These are phyloP conservation scores for Cinchona pubescens DNA, from an alignment of 257 asterid species.

Conservation along the genomic window DNA sequence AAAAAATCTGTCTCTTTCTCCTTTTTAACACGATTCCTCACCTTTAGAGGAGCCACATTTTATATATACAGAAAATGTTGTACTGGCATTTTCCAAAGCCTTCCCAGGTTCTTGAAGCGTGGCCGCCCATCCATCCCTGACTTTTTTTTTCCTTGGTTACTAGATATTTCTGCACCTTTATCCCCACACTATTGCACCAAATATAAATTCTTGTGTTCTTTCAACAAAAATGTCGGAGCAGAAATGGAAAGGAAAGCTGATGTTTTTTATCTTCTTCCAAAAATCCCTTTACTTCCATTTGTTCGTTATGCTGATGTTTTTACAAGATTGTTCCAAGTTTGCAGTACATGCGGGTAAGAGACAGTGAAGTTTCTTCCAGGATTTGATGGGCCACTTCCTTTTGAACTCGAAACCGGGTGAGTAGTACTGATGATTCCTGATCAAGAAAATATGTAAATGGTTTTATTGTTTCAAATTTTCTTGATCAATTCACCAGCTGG, in stretches of 20 bases:
- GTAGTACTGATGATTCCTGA: background rate
- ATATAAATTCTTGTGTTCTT: background rate
- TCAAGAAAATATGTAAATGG: background rate
- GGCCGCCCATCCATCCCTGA: background rate
- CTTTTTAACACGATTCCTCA: no score
- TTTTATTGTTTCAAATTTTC: background rate
- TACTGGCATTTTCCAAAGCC: background rate
- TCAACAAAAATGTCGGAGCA: background rate
- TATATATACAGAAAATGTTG: no score
- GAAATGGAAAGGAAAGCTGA: background rate
- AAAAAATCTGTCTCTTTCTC: no score
- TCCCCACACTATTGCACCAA: background rate
- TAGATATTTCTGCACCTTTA: no score
- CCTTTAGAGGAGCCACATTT: no score
- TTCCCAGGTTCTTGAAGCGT: background rate
- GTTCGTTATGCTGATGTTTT: background rate
- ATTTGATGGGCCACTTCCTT: constrained; percentile 27
- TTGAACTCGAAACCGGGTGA: constrained; percentile 31
- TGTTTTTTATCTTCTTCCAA: background rate
- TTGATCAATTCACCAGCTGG: background rate
- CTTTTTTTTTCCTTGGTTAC: background rate
- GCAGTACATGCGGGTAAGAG: background rate
- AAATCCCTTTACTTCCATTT: background rate
- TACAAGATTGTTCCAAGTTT: background rate
- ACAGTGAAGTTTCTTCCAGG: constrained; percentile 29